phyloP scores from a whole-genome alignment of 352 stramenopile species.

The Phytophthora litchii region DNA sequence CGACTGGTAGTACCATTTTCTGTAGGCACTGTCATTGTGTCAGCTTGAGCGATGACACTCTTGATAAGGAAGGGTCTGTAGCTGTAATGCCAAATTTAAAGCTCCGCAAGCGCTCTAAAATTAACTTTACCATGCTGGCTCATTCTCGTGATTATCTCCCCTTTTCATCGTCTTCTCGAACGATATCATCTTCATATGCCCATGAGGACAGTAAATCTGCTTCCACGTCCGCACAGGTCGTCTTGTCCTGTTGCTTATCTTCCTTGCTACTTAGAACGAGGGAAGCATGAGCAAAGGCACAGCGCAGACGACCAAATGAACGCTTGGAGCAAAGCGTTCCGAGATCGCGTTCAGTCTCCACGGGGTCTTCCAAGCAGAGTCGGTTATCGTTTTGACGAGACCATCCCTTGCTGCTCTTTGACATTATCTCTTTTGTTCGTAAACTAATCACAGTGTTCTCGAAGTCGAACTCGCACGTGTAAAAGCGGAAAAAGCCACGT shows the following conservation, averaged over 20 bases:
- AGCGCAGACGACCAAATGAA: constrained; percentile 55
- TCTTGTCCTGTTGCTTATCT: background rate
- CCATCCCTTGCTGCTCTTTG: constrained; percentile 60
- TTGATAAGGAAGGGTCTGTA: background rate
- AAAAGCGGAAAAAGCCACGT: constrained; percentile 77
- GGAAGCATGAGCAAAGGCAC: constrained; percentile 55
- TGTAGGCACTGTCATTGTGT: constrained; percentile 17
- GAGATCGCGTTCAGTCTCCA: constrained; percentile 73
- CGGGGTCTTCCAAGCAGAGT: constrained; percentile 79
- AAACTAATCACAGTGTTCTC: constrained; percentile 66
- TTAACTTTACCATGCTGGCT: constrained; percentile 9
- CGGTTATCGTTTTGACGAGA: constrained; percentile 36
- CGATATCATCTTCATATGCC: constrained; percentile 36
- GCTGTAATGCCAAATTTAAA: background rate
- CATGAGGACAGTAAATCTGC: constrained; percentile 25
- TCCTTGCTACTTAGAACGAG: constrained; percentile 33
- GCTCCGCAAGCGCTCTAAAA: constrained; percentile 16
- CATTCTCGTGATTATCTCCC: constrained; percentile 20
- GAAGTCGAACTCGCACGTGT: constrained; percentile 74
- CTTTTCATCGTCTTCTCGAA: constrained; percentile 4
- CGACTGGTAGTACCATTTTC: background rate
- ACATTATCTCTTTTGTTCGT: constrained; percentile 33
- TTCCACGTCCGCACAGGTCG: constrained; percentile 18
- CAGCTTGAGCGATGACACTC: background rate
- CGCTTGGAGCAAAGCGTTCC: constrained; percentile 68